A percentile compares a stretch with the other conserved stretches of the same genome.
These are phyloP conservation scores for Saccharomycopsis schoenii DNA, from an alignment of 805 yeast genomes.

Conservation along the genomic window DNA sequence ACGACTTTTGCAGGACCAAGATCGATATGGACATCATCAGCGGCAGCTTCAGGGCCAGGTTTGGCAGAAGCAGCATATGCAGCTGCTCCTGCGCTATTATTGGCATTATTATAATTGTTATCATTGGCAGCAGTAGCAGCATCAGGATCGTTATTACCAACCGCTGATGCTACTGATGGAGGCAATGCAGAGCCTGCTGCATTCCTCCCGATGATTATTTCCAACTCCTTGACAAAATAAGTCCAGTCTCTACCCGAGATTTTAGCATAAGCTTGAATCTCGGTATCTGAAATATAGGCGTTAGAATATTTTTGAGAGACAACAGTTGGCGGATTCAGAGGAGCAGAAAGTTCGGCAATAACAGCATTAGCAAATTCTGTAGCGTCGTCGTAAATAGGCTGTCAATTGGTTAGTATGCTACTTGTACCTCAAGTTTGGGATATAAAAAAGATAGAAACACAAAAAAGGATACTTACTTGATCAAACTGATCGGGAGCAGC, in stretches of 20 bases:
- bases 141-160: not conserved
- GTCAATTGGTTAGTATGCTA: conserved; percentile 1
- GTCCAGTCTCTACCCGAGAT: conserved; percentile 94
- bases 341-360: conserved; percentile 56
- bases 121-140: conserved; percentile 15
- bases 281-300: conserved; percentile 50
- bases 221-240: conserved; percentile 72
- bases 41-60: not conserved
- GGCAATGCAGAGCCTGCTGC: conserved; percentile 31
- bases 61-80: not conserved
- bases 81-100: not conserved
- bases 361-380: conserved; percentile 64
- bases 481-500: not conserved
- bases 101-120: conserved; percentile 15
- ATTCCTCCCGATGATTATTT: conserved; percentile 77
- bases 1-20: conserved; percentile 98
- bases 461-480: not conserved
- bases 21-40: conserved; percentile 46
- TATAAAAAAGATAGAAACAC: not conserved
- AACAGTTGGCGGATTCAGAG: conserved; percentile 57
- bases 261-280: conserved; percentile 97
- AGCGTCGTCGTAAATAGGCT: conserved; percentile 39
- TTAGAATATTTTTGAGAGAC: conserved; percentile 70
- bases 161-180: not conserved
- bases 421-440: not conserved